Percentiles rank a stretch among this genome's conserved stretches.
Evolutionary conservation across 148 eudicot genomes (phyloP).

Genomic region (Heliosperma pusillum): DNA sequence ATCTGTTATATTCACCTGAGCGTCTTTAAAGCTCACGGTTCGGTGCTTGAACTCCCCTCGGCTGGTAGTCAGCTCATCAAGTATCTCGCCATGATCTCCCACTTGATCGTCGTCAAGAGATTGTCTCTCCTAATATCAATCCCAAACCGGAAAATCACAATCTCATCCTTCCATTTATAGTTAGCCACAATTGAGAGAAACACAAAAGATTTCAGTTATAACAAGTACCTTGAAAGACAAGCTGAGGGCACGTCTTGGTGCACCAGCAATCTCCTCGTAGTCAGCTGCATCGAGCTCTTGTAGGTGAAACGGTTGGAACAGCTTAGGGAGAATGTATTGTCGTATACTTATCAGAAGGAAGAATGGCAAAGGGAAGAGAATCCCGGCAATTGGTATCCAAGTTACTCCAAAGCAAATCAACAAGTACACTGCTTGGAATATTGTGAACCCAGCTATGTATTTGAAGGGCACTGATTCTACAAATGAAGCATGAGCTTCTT

Average conservation of each 20-base stretch:
- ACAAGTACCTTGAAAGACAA: conserved; percentile 33
- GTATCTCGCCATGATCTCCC: conserved; percentile 36
- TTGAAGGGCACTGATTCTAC: conserved; percentile 71
- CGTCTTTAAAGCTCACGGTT: conserved; percentile 29
- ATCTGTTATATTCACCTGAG: conserved; percentile 29
- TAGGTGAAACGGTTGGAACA: conserved; percentile 49
- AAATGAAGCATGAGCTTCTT: conserved; percentile 64
- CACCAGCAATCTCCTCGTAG: conserved; percentile 63
- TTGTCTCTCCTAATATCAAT: conserved; percentile 28
- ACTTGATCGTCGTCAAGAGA: conserved; percentile 13
- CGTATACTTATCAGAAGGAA: conserved; percentile 59
- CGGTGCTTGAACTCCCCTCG: conserved; percentile 58
- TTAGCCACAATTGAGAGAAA: background rate
- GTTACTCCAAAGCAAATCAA: conserved; percentile 69
- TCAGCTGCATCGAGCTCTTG: conserved; percentile 72
- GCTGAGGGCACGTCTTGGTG: conserved; percentile 33
- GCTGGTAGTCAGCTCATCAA: conserved; percentile 53
- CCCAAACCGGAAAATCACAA: background rate
- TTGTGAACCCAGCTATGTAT: conserved; percentile 50
- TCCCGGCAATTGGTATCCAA: conserved; percentile 80
- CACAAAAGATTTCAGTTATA: background rate
- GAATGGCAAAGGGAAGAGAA: conserved; percentile 70
- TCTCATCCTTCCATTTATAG: background rate
- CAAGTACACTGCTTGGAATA: conserved; percentile 53
- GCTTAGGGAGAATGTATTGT: conserved; percentile 55